Conservation (phyloP, 2,329 filamentous ascomycete species). For the Ophiostoma ulmi region DNA sequence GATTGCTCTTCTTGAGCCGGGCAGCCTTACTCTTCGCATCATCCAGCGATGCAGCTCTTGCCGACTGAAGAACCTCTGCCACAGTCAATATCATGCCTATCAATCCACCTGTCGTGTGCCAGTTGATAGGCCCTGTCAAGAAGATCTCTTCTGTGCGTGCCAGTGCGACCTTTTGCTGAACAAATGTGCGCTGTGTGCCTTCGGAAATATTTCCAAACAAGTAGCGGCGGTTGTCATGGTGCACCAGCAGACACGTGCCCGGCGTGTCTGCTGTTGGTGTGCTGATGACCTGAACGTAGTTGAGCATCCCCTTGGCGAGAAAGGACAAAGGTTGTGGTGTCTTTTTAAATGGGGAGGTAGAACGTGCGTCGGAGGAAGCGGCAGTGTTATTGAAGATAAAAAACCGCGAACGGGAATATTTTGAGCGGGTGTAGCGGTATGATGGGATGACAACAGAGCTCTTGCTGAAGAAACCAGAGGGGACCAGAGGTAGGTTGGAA, state of each 20-base stretch:
- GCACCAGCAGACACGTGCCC: conserved; percentile 69
- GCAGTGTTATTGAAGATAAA: background rate
- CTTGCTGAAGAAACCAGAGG: background rate
- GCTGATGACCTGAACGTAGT: conserved; percentile 67
- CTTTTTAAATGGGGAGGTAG: background rate
- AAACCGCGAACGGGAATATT: background rate
- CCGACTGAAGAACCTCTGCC: conserved; percentile 58
- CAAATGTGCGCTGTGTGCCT: conserved; percentile 73
- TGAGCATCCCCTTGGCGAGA: conserved; percentile 56
- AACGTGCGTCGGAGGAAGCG: background rate
- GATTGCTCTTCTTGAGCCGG: conserved; percentile 23
- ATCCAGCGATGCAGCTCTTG: conserved; percentile 39
- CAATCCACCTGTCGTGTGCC: conserved; percentile 73
- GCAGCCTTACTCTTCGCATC: conserved; percentile 29
- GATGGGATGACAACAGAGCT: background rate
- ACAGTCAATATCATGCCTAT: conserved; percentile 80
- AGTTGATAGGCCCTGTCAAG: conserved; percentile 70
- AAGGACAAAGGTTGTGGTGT: background rate
- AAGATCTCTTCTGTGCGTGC: conserved; percentile 71
- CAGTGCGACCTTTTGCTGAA: conserved; percentile 61
- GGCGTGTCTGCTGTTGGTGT: conserved; percentile 84
- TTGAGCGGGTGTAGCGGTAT: background rate
- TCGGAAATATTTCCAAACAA: conserved; percentile 78
- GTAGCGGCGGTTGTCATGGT: conserved; percentile 79
- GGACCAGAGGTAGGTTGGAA: background rate